A percentile compares a stretch with the other conserved stretches of the same genome.
phyloP scores from a whole-genome alignment of 768 basidiomycete species.

The Tubosaeta sp. region DNA sequence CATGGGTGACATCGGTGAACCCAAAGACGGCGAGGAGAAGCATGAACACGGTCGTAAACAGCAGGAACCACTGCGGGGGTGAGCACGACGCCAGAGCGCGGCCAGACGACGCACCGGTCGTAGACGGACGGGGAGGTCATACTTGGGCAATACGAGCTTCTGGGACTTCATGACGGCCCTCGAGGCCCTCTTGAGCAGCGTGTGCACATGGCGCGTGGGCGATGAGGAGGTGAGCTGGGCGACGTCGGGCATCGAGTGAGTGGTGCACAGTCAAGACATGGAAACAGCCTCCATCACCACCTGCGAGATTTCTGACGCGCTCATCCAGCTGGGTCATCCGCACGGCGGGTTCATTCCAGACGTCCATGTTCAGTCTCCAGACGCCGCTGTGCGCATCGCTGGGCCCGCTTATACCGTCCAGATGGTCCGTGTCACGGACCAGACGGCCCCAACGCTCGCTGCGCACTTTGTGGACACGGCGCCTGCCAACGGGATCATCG shows the following conservation, averaged over 20 bases:
- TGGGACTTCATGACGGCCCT: constrained; percentile 73
- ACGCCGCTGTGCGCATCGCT: constrained; percentile 46
- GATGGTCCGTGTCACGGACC: constrained; percentile 64
- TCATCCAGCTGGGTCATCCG: constrained; percentile 69
- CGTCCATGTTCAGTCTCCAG: constrained; percentile 47
- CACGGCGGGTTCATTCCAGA: constrained; percentile 83
- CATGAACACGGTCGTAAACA: constrained; percentile 67
- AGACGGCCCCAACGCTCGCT: constrained; percentile 55
- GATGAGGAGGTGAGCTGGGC: constrained; percentile 7
- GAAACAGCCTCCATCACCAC: constrained; percentile 36
- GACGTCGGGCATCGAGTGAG: constrained; percentile 10
- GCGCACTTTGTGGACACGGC: constrained; percentile 83
- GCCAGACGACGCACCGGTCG: constrained; percentile 50
- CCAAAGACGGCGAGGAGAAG: constrained; percentile 68
- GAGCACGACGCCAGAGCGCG: constrained; percentile 4
- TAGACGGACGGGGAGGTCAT: constrained; percentile 66
- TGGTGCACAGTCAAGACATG: not conserved
- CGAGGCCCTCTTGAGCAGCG: constrained; percentile 39
- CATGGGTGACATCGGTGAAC: constrained; percentile 63
- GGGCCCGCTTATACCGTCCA: constrained; percentile 86
- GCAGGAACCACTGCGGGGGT: constrained; percentile 68
- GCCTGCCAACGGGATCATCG: constrained; percentile 57
- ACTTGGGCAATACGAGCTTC: constrained; percentile 55
- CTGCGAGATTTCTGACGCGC: constrained; percentile 86
- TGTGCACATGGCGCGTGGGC: constrained; percentile 25